A percentile compares a stretch with the other conserved stretches of the same genome.
Evolutionary conservation across 495 filamentous ascomycete species (phyloP).

Genomic region (Aspergillus kassunensis): DNA sequence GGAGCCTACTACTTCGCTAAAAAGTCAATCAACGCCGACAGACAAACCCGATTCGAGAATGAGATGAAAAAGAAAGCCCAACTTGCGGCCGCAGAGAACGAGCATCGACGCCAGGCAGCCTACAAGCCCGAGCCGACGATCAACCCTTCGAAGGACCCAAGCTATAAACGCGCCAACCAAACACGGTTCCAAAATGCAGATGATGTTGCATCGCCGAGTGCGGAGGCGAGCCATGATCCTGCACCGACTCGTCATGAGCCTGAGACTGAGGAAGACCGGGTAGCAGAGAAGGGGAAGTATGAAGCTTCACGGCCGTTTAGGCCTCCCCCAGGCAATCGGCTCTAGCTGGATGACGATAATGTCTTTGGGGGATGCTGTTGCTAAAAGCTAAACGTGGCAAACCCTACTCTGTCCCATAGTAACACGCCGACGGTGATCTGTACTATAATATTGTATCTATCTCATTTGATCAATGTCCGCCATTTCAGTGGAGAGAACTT

Average conservation of each 20-base stretch:
- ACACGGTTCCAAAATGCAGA: constrained; percentile 42
- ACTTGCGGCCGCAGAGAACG: constrained; percentile 53
- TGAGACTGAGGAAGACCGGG: constrained; percentile 62
- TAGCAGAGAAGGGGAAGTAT: constrained; percentile 85
- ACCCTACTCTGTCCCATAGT: too few species aligned
- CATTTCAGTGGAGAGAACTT: not conserved
- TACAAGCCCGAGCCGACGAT: constrained; percentile 12
- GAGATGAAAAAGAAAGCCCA: constrained; percentile 61
- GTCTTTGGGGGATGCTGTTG: too few species aligned
- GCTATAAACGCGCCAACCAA: constrained; percentile 34
- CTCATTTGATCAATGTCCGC: not conserved
- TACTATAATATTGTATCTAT: constrained; percentile 9
- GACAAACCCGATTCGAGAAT: constrained; percentile 64
- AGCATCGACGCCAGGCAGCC: constrained; percentile 37
- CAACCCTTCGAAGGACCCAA: constrained; percentile 24
- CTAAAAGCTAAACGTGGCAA: too few species aligned
- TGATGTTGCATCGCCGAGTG: constrained; percentile 68
- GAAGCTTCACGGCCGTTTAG: constrained; percentile 70
- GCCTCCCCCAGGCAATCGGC: constrained; percentile 77
- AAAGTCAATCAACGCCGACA: constrained; percentile 85
- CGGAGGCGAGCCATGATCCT: constrained; percentile 75
- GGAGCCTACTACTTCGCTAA: constrained; percentile 97
- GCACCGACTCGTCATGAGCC: constrained; percentile 82
- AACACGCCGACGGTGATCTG: too few species aligned
- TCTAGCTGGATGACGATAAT: too few species aligned